These are phyloP conservation scores for Naganishia liquefaciens DNA, from an alignment of 1,284 basidiomycete species.

Conservation along the genomic window DNA sequence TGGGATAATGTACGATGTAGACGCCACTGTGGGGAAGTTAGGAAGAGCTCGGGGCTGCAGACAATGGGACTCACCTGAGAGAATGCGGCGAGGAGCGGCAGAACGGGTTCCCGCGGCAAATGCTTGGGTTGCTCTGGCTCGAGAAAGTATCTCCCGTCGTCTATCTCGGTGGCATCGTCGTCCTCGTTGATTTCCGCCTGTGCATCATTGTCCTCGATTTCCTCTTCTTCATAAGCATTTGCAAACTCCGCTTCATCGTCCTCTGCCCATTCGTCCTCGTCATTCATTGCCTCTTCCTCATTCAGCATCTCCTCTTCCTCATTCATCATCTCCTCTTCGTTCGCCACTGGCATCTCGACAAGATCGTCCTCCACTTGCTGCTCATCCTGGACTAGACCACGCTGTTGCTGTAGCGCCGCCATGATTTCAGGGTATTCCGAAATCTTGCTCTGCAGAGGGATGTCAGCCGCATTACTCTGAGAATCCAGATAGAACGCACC, in stretches of 20 bases:
- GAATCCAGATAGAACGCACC: neutral
- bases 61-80: slow-evolving; percentile 16
- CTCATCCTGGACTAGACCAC: slow-evolving; percentile 3
- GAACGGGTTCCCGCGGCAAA: slow-evolving; percentile 5
- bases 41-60: neutral
- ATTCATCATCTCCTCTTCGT: slow-evolving; percentile 36
- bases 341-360: slow-evolving; percentile 14
- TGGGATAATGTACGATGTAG: slow-evolving; percentile 9
- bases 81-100: slow-evolving; percentile 21
- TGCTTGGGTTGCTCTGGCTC: slow-evolving; percentile 30
- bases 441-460: slow-evolving; percentile 1
- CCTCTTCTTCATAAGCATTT: neutral
- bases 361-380: slow-evolving; percentile 32
- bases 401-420: slow-evolving; percentile 6
- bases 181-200: slow-evolving; percentile 14
- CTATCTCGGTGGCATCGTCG: slow-evolving; percentile 1
- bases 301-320: slow-evolving; percentile 23
- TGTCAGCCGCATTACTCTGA: neutral
- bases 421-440: slow-evolving; percentile 14
- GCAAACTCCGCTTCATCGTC: neutral
- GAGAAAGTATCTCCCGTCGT: slow-evolving; percentile 12
- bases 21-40: slow-evolving; percentile 9
- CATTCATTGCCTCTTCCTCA: slow-evolving; percentile 27
- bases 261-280: slow-evolving; percentile 6
- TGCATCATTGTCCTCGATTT: slow-evolving; percentile 1